Percentiles rank a stretch among this genome's conserved stretches.
These are phyloP conservation scores for Syzygium oleosum DNA, from an alignment of 345 rosid genomes.

Conservation along the genomic window DNA sequence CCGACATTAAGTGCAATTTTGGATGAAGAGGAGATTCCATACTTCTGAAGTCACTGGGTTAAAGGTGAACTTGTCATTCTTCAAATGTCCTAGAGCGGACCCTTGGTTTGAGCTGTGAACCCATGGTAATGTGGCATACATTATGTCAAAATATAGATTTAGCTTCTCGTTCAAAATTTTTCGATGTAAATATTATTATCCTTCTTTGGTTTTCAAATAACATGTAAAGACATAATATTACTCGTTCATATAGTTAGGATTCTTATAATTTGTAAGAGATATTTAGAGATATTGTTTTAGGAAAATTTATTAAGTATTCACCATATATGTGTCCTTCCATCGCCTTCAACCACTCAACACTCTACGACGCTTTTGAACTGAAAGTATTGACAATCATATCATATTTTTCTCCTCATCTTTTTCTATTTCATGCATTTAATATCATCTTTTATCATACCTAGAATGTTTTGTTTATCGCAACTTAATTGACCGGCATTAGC, in stretches of 20 bases:
- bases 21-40: slow-evolving; percentile 26
- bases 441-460: not conserved
- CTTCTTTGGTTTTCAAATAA: not conserved
- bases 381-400: not conserved
- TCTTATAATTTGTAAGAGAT: too few species aligned
- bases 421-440: not conserved
- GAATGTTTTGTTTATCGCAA: not conserved
- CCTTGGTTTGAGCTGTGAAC: slow-evolving; percentile 88
- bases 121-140: slow-evolving; percentile 94
- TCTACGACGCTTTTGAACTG: too few species aligned
- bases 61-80: slow-evolving; percentile 84
- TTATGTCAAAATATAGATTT: slow-evolving; percentile 43
- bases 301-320: too few species aligned
- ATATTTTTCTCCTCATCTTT: not conserved
- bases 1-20: slow-evolving; percentile 30
- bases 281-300: too few species aligned
- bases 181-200: slow-evolving; percentile 2
- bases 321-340: too few species aligned
- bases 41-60: slow-evolving; percentile 64
- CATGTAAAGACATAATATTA: not conserved
- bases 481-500: slow-evolving; percentile 24
- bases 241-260: not conserved
- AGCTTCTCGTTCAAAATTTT: slow-evolving; percentile 31
- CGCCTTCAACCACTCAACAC: too few species aligned
- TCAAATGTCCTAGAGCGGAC: slow-evolving; percentile 39